Base-by-base conservation (phyloP, 140 eudicot species). In the Erigeron philadelphicus region DNA sequence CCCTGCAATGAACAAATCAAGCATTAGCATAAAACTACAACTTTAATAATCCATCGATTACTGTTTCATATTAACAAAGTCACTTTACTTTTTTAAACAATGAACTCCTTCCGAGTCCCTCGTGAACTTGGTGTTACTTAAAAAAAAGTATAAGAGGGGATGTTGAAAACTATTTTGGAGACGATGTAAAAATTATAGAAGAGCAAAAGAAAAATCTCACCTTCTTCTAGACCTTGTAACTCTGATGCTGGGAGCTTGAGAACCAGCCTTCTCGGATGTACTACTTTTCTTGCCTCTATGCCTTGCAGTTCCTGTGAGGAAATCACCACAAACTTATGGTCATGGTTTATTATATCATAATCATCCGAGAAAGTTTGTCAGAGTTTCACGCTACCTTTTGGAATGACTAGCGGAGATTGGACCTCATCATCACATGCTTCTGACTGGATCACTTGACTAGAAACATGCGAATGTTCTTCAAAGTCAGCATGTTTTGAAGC, bases 191-290 rank as follows among this genome's bases (percentile, higher is more conserved):
- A 31, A 0, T 31, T 2, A 31, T 31, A 31, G 38, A 31, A 31
- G 38, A 11, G 6, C 3, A 52, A 23, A 49, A 8, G 25, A 7
- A 7, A 61, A 41, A 16, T 7, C 23, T 59, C 44, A 91, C 97
- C 97, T 84, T 77, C 67, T 73, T 68, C 66, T 79, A 58, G 96
- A 80, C 81, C 87, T 88, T 70, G 84, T 77, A 78, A 35, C 80
- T 80, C 86, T 82, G 72, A 71, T 64, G 9, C 63, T 68, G 19
- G 89, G 66, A 55, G 55, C 74, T 57, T 72, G n/a, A 52, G 75
- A 64, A 11, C 58, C 79, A 43, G 58, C 60, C 60, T 70, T 80
- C 50, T 67, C 82, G 65, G 76, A 65, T 40, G 62, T 73, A 72
- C 17, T 75, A 67, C 66, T 58, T 66, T 88, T 85, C 80, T 84